Evolutionary conservation across 2,329 filamentous ascomycete species (phyloP).

Genomic region (Penicillium sp.): DNA sequence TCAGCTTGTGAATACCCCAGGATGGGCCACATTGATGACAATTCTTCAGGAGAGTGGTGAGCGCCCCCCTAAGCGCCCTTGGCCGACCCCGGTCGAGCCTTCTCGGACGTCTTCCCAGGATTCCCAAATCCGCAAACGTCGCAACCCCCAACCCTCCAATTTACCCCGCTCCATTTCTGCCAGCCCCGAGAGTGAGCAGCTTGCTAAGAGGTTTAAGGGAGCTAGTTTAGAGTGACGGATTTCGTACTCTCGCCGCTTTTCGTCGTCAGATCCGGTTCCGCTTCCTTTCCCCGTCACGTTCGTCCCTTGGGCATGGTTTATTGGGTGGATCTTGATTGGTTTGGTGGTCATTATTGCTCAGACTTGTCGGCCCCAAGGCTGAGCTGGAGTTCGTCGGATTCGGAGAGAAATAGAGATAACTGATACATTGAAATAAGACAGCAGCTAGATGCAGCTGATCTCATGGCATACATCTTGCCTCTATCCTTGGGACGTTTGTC

Average conservation of each 20-base stretch:
- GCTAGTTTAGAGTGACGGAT: constrained; percentile 54
- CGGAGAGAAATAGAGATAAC: background rate
- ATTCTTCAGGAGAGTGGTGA: constrained; percentile 98
- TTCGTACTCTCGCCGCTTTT: constrained; percentile 14
- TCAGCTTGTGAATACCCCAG: constrained; percentile 80
- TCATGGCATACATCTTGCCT: background rate
- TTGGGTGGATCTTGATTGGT: background rate
- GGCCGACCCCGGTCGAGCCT: constrained; percentile 45
- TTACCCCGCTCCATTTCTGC: constrained; percentile 41
- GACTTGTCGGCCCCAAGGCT: background rate
- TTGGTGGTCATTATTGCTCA: background rate
- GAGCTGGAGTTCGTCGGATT: background rate
- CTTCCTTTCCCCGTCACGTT: constrained; percentile 1
- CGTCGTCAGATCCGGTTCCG: constrained; percentile 3
- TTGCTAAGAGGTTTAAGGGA: constrained; percentile 68
- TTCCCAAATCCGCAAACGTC: constrained; percentile 35
- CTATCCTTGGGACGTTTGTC: too few species aligned
- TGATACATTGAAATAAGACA: background rate
- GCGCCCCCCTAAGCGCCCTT: constrained; percentile 76
- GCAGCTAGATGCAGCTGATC: background rate
- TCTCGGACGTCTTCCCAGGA: constrained; percentile 25
- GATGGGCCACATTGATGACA: constrained; percentile 91
- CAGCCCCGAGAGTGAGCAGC: constrained; percentile 56
- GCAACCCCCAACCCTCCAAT: constrained; percentile 18
- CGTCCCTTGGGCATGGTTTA: background rate